Percentiles rank a stretch among this genome's conserved stretches.
These are phyloP conservation scores for Neolentinus lepideus DNA, from an alignment of 1,284 basidiomycete species.

Conservation along the genomic window DNA sequence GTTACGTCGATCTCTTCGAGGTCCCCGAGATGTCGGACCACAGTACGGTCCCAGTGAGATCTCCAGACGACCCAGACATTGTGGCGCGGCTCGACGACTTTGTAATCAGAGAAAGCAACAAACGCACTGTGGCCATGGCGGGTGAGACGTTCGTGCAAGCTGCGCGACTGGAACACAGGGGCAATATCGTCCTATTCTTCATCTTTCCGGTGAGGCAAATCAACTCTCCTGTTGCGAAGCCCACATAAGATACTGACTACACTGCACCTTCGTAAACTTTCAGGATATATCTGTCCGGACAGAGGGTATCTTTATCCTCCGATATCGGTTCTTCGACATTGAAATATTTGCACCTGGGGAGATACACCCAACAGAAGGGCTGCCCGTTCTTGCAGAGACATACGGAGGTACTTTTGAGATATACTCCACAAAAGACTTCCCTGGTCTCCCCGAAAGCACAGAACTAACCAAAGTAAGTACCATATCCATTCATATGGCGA, in stretches of 20 bases:
- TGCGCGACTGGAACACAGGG: background rate
- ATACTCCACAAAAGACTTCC: conserved; percentile 35
- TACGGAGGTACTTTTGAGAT: conserved; percentile 35
- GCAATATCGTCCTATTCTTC: background rate
- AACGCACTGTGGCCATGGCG: background rate
- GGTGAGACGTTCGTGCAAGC: conserved; percentile 3
- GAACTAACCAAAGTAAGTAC: conserved; percentile 31
- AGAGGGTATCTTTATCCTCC: conserved; percentile 14
- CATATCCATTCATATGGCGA: too few relatives aligned
- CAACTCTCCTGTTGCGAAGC: background rate
- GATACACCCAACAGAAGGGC: conserved; percentile 8
- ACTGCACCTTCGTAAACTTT: too few relatives aligned
- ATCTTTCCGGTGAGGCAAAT: conserved; percentile 1
- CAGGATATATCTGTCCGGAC: conserved; percentile 2
- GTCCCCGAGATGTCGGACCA: background rate
- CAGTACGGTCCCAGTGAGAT: background rate
- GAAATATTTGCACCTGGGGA: background rate
- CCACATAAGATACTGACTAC: background rate
- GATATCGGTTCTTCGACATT: conserved; percentile 17
- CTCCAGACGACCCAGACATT: background rate
- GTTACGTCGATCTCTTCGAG: conserved; percentile 1
- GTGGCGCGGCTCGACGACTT: background rate
- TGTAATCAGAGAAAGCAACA: background rate
- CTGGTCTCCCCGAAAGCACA: conserved; percentile 34
- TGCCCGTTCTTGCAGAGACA: conserved; percentile 29